Evolutionary conservation across 176 grass and related monocot genomes (phyloP).

Genomic region (Aegilops longissima): DNA sequence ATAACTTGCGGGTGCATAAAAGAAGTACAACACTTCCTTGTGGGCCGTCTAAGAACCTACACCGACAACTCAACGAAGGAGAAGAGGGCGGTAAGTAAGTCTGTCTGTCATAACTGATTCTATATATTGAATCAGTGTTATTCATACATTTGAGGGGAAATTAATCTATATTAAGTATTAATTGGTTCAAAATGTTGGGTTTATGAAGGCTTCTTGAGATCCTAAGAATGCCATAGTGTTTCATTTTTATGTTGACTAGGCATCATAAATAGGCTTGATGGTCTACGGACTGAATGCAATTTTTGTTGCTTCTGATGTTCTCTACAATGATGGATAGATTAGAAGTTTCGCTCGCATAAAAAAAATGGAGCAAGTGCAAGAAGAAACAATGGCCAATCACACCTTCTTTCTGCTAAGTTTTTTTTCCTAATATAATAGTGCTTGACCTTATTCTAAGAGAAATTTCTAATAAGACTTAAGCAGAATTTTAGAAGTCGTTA

Average conservation of each 20-base stretch:
- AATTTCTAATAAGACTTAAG: no score
- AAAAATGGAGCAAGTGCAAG: no score
- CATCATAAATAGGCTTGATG: neutral
- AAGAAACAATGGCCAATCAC: no score
- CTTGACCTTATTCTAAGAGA: no score
- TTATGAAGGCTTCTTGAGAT: neutral
- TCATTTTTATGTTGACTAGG: neutral
- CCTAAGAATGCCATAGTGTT: neutral
- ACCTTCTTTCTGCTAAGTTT: no score
- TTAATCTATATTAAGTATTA: neutral
- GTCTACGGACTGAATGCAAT: no score
- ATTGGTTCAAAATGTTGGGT: neutral
- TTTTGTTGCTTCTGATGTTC: no score
- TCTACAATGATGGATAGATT: no score
- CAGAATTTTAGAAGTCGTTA: no score
- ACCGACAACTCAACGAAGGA: conserved; percentile 49
- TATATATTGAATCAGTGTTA: neutral
- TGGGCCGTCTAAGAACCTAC: conserved; percentile 79
- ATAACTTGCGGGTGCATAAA: no score
- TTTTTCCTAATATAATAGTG: no score
- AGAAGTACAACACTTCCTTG: conserved; percentile 37
- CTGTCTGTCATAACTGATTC: neutral
- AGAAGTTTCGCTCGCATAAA: no score
- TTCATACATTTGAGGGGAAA: neutral
- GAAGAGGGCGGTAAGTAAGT: conserved; percentile 17